Base-by-base conservation (phyloP, 2,329 filamentous ascomycete species). In the Cadophora malorum region DNA sequence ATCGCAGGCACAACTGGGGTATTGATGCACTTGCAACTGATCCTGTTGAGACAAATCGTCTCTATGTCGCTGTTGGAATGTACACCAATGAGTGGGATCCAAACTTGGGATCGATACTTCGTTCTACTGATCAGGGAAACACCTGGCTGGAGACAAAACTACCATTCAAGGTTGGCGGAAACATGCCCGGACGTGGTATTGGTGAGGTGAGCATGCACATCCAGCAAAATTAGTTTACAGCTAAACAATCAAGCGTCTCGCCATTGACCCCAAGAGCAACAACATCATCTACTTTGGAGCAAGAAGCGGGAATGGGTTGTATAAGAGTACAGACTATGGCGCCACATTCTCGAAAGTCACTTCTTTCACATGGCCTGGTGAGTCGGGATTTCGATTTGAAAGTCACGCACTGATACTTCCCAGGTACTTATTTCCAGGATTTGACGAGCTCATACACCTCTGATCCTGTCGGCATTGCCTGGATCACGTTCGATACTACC, bases 61-160 rank as follows among this genome's bases (percentile, higher is more conserved):
- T 88, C 0, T 87, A 85, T 70, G 80, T 85, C 1, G 85, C 85
- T 0, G 81, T 84, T 0, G 85, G 86, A 66, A 81, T 85, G 79
- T 88, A 88, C 74, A 88, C 85, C n/a, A 88, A 84, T 74, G 79
- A 78, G 69, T 88, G 85, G 85, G 86, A 88, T 66, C 85, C 86
- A 0, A 85, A 83, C 65, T 80, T 82, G 4, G 86, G 85, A 8
- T 79, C 83, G 8, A 86, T 88, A 47, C 81, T 86, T 38, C 81
- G 83, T 33, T 87, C 84, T 9, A 83, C 81, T 4, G 85, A 89
- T 71, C 79, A 82, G 71, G 86, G 86, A 1, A 77, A 76, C 3
- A 87, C 85, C 0, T 88, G 85, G 83, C 73, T 78, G 1, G 78
- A 80, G 23, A 82, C 83, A 0, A 77, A 79, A 6, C 79, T 88